These are phyloP conservation scores for Raddia guianensis DNA, from an alignment of 176 grass and related monocot species.

Conservation along the genomic window DNA sequence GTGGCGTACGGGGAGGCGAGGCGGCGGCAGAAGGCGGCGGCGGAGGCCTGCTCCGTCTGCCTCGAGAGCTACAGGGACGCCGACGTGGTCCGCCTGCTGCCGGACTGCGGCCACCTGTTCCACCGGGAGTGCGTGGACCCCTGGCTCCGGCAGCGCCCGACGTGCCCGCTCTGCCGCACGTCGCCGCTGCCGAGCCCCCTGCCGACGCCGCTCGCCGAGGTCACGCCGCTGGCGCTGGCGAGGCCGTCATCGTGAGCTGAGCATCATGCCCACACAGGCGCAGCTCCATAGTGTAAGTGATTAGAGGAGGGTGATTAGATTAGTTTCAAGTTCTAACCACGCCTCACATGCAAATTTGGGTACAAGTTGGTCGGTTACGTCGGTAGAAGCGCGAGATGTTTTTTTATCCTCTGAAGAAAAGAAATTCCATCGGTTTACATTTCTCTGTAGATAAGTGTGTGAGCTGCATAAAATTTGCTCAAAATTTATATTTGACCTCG, in stretches of 20 bases:
- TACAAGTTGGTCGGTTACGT: neutral
- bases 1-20: constrained; percentile 51
- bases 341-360: neutral
- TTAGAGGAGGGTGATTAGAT: neutral
- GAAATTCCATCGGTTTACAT: neutral
- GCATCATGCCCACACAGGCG: neutral
- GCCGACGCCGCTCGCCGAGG: constrained; percentile 71
- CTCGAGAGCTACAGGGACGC: constrained; percentile 53
- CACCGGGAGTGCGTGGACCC: constrained; percentile 68
- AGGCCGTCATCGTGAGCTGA: constrained; percentile 22
- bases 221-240: constrained; percentile 48
- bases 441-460: neutral
- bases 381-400: neutral
- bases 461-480: neutral
- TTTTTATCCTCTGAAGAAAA: neutral
- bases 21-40: neutral
- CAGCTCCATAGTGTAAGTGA: neutral
- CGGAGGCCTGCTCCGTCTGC: constrained; percentile 59
- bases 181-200: constrained; percentile 77
- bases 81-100: constrained; percentile 62
- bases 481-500: neutral
- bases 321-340: neutral
- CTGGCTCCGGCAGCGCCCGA: constrained; percentile 64
- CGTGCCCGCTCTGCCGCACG: constrained; percentile 72
- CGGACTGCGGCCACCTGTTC: constrained; percentile 77